Evolutionary conservation across 176 grass and related monocot genomes (phyloP).

Genomic region (Rhynchospora pubera): DNA sequence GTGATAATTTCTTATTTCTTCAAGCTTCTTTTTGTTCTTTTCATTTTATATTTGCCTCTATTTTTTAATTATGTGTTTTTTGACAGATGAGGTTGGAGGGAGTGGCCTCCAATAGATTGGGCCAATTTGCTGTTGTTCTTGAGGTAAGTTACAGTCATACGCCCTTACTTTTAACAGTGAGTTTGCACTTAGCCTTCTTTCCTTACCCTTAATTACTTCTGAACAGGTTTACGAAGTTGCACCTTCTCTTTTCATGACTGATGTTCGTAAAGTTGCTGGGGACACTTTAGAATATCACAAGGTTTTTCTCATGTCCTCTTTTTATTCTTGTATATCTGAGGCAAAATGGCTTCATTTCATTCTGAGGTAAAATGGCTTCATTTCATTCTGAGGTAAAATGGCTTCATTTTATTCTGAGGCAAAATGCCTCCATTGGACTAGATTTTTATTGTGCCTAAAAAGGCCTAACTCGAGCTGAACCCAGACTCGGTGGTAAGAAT

Average conservation of each 20-base stretch:
- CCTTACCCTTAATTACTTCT: slow-evolving; percentile 24
- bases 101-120: slow-evolving; percentile 45
- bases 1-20: slow-evolving; percentile 22
- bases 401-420: background rate
- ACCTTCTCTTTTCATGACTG: slow-evolving; percentile 87
- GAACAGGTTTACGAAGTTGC: slow-evolving; percentile 90
- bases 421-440: too few relatives aligned
- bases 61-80: slow-evolving; percentile 2
- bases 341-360: background rate
- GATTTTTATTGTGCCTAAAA: background rate
- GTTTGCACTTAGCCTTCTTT: slow-evolving; percentile 1
- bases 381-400: background rate
- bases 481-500: background rate
- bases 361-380: background rate
- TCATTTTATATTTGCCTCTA: background rate
- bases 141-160: slow-evolving; percentile 42
- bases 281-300: slow-evolving; percentile 93
- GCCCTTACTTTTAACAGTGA: background rate
- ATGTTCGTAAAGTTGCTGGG: slow-evolving; percentile 92
- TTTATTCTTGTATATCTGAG: background rate
- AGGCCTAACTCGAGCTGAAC: background rate
- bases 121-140: slow-evolving; percentile 75
- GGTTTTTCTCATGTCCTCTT: slow-evolving; percentile 33
- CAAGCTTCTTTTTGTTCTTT: background rate
- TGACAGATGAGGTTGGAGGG: slow-evolving; percentile 79